Conservation (phyloP, 139 green algal genomes). For the Micractinium sp. region DNA sequence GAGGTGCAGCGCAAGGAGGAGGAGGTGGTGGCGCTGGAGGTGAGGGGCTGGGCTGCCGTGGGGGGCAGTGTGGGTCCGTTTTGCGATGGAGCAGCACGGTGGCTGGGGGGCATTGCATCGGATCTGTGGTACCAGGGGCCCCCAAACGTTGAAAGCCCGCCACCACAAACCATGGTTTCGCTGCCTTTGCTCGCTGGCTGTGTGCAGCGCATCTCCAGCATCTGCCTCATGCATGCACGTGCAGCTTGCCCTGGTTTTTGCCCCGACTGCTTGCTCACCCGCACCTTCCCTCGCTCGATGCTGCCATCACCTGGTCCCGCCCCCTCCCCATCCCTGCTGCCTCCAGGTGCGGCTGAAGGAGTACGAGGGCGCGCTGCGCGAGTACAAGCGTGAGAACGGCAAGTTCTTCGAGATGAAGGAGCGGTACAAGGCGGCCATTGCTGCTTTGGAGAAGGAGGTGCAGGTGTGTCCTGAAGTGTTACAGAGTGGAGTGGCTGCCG, state of each 20-base stretch:
- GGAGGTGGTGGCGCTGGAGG: slow-evolving; percentile 42
- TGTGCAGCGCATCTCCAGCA: too few relatives aligned
- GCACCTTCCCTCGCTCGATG: not conserved
- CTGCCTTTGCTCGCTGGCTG: too few relatives aligned
- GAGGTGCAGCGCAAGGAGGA: slow-evolving; percentile 47
- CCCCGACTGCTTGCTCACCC: not conserved
- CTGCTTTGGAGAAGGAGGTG: slow-evolving; percentile 33
- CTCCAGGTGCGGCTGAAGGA: slow-evolving; percentile 37
- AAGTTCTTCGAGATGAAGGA: slow-evolving; percentile 42
- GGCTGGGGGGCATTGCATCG: not conserved
- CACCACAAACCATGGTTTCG: too few relatives aligned
- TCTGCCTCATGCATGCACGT: not conserved
- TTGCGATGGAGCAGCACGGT: not conserved
- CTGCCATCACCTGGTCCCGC: not conserved
- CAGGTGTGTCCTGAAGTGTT: not conserved
- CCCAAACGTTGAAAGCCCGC: too few relatives aligned
- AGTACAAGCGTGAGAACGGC: slow-evolving; percentile 44
- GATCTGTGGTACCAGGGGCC: too few relatives aligned
- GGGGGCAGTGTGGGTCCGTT: not conserved
- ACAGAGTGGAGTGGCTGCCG: not conserved
- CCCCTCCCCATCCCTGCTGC: not conserved
- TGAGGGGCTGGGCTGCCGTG: not conserved
- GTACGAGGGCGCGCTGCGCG: slow-evolving; percentile 10
- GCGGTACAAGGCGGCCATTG: slow-evolving; percentile 44
- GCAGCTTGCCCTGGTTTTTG: not conserved